Base-by-base conservation (phyloP, 805 yeast species). In the Cyberlindnera galapagoensis region DNA sequence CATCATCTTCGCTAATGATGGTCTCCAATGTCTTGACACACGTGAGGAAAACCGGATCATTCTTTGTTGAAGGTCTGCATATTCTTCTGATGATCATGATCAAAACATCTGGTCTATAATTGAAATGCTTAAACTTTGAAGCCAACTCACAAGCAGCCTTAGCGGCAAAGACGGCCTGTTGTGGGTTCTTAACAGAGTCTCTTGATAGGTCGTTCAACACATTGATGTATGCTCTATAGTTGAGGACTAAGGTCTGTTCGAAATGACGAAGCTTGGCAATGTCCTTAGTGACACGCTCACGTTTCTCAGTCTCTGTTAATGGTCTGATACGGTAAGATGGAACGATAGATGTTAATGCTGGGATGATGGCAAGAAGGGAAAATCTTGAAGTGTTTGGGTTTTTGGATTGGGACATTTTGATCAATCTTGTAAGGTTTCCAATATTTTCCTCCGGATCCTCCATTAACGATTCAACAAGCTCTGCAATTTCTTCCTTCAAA, bases 371-470 rank as follows among this genome's bases (percentile, higher is more conserved):
- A 40, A 86, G 61, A 39, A 87, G 61, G 1, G 95, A 71, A 33
- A 87, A 64, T 56, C 82, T 81, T 22, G 76, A 62, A 3, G 83
- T 76, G 48, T 70, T 80, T 34, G 72, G 63, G 44, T 80, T 77
- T 44, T 69, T 71, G 2, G 92, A 79, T 36, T 63, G 69, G 0
- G 84, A 67, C 86, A 82, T 80, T 44, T 69, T 74, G 33, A 83
- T 62, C 30, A 83, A 64, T 51, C 88, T 73, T 3, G 81, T 68
- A 9, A 88, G 62, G 18, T 75, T 63, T 10, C 71, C 52, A 7
- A 80, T 66, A 48, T 88, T 73, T 49, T 85, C 95, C 55, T 92
- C 97, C 6, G 97, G 96, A 37, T 85, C 84, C 52, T 87, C 94
- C 47, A 76, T 76, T 21, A 90, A 59, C 25, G 71, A 70, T 24